Evolutionary conservation across 2,329 filamentous ascomycete species (phyloP).

Genomic region (Fusarium chaquense): DNA sequence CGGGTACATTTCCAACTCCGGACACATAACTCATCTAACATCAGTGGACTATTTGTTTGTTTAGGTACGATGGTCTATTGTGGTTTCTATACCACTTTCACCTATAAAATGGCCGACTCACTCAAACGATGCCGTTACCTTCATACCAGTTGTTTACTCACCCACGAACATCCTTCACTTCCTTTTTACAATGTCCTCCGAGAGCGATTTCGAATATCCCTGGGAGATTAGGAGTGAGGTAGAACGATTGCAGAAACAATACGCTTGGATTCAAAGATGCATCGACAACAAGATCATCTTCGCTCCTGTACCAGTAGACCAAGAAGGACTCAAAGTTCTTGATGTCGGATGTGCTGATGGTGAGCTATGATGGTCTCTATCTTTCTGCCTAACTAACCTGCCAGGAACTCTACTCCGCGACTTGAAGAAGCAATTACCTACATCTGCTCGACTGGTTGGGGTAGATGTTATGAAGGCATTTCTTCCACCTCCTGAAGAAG

Average conservation of each 20-base stretch:
- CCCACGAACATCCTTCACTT: neutral
- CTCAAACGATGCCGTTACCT: neutral
- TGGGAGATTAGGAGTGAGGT: conserved; percentile 7
- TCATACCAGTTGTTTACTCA: too few species aligned
- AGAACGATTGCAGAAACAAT: conserved; percentile 27
- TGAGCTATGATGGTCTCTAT: rapidly evolving
- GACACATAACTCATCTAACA: neutral
- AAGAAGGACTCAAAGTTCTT: conserved; percentile 4
- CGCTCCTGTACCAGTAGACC: neutral
- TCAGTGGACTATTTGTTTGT: too few species aligned
- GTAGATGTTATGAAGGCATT: conserved; percentile 24
- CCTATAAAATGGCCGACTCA: neutral
- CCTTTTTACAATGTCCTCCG: too few species aligned
- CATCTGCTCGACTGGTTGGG: conserved; percentile 29
- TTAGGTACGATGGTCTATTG: neutral
- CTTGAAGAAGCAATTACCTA: conserved; percentile 13
- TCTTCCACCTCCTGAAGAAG: neutral
- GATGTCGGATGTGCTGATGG: conserved; percentile 33
- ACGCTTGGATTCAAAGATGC: conserved; percentile 27
- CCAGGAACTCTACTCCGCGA: conserved; percentile 20
- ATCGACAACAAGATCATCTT: conserved; percentile 19
- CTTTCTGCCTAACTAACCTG: rapidly evolving
- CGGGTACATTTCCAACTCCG: neutral
- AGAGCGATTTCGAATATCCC: conserved; percentile 6
- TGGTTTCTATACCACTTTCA: neutral